A percentile compares a stretch with the other conserved stretches of the same genome.
phyloP scores from a whole-genome alignment of 768 basidiomycete genomes.

The Panaeolus cyanescens region DNA sequence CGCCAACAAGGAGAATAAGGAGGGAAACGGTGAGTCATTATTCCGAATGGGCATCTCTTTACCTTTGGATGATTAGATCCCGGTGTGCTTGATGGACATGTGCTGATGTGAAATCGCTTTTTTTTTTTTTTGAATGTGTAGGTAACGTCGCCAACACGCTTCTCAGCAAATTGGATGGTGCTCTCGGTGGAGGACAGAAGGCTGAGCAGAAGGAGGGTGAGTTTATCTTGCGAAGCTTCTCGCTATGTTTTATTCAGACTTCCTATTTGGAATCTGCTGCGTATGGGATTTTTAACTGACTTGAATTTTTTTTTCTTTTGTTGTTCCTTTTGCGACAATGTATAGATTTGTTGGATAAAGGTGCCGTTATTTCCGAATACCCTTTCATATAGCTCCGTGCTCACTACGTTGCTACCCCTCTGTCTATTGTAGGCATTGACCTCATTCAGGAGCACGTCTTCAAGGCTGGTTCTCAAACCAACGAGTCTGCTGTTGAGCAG shows the following conservation, averaged over 20 bases:
- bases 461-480: conserved; percentile 24
- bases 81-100: background rate
- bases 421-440: conserved; percentile 12
- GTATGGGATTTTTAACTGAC: background rate
- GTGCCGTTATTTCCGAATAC: conserved; percentile 1
- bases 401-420: background rate
- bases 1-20: background rate
- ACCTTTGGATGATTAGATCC: background rate
- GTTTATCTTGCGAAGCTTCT: conserved; percentile 2
- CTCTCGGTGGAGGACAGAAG: conserved; percentile 12
- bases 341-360: conserved; percentile 16
- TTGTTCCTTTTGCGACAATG: background rate
- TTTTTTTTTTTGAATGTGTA: background rate
- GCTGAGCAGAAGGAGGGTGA: conserved; percentile 15
- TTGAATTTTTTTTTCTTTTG: background rate
- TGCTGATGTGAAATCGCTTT: background rate
- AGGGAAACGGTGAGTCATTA: background rate
- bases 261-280: background rate
- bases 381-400: background rate
- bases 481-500: conserved; percentile 32
- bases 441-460: conserved; percentile 19
- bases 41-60: background rate
- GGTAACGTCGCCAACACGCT: background rate
- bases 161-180: conserved; percentile 4
- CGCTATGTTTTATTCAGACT: background rate